These are phyloP conservation scores for Mesembryanthemum crystallinum DNA, from an alignment of 148 eudicot species.

Conservation along the genomic window DNA sequence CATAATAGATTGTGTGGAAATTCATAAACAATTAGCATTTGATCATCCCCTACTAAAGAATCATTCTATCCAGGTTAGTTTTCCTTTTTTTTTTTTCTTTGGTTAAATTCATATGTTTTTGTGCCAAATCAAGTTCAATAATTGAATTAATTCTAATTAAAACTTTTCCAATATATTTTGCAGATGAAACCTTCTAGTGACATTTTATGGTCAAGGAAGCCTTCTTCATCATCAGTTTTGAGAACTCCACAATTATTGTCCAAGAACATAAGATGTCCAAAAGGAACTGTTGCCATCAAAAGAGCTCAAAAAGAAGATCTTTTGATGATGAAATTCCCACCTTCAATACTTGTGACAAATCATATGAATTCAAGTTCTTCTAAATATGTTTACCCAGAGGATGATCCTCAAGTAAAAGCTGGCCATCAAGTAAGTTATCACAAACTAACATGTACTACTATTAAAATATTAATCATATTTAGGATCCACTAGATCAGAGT, in stretches of 20 bases:
- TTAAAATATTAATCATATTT: too few relatives aligned
- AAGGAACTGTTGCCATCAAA: constrained; percentile 21
- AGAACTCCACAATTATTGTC: not conserved
- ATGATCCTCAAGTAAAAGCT: too few relatives aligned
- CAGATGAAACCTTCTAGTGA: constrained; percentile 10
- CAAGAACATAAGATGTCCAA: constrained; percentile 13
- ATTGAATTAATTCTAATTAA: not conserved
- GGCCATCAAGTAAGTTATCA: constrained; percentile 11
- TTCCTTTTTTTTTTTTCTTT: not conserved
- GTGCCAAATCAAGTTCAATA: too few relatives aligned
- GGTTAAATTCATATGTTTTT: not conserved
- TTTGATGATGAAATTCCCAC: not conserved
- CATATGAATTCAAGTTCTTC: not conserved
- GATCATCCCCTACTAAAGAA: constrained; percentile 16
- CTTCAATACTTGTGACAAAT: not conserved
- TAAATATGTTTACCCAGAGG: not conserved
- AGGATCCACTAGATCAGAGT: too few relatives aligned
- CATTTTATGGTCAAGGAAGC: not conserved
- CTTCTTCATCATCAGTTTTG: not conserved
- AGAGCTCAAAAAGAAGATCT: constrained; percentile 20
- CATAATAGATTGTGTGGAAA: constrained; percentile 19
- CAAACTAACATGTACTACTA: too few relatives aligned
- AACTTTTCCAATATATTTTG: not conserved
- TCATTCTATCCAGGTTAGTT: constrained; percentile 20
- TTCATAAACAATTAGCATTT: constrained; percentile 12